These are phyloP conservation scores for Boletus rubescentipes DNA, from an alignment of 768 basidiomycete genomes.

Conservation along the genomic window DNA sequence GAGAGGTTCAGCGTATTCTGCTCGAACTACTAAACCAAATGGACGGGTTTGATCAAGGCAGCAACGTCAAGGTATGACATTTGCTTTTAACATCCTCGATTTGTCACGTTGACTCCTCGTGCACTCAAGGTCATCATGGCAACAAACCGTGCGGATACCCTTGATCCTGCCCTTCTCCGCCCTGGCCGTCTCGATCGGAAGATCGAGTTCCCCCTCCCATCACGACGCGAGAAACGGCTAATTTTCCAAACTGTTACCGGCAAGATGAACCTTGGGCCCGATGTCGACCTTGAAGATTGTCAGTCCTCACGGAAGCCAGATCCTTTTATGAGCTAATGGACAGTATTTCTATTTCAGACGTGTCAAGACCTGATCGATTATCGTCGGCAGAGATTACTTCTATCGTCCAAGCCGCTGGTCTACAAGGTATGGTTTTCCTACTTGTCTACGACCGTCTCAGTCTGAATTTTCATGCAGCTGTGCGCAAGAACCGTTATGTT, in stretches of 20 bases:
- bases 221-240: constrained; percentile 89
- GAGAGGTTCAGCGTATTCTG: constrained; percentile 97
- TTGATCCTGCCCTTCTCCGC: constrained; percentile 95
- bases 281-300: constrained; percentile 99
- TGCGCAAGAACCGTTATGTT: constrained; percentile 97
- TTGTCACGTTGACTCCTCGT: neutral
- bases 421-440: constrained; percentile 65
- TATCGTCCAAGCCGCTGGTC: constrained; percentile 94
- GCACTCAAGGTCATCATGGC: constrained; percentile 92
- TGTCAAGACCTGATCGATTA: constrained; percentile 92
- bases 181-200: constrained; percentile 98
- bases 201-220: constrained; percentile 97
- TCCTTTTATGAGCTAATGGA: constrained; percentile 15
- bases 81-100: neutral
- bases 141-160: constrained; percentile 96
- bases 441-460: neutral
- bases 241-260: constrained; percentile 97
- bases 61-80: constrained; percentile 85
- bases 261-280: constrained; percentile 97
- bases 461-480: constrained; percentile 46
- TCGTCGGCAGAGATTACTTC: constrained; percentile 96
- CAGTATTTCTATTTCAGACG: constrained; percentile 53
- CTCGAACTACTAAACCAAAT: constrained; percentile 97
- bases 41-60: constrained; percentile 99
- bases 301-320: constrained; percentile 31